A percentile compares a stretch with the other conserved stretches of the same genome.
Evolutionary conservation across 306 rosid genomes (phyloP).

Genomic region (Nissolia schottii): DNA sequence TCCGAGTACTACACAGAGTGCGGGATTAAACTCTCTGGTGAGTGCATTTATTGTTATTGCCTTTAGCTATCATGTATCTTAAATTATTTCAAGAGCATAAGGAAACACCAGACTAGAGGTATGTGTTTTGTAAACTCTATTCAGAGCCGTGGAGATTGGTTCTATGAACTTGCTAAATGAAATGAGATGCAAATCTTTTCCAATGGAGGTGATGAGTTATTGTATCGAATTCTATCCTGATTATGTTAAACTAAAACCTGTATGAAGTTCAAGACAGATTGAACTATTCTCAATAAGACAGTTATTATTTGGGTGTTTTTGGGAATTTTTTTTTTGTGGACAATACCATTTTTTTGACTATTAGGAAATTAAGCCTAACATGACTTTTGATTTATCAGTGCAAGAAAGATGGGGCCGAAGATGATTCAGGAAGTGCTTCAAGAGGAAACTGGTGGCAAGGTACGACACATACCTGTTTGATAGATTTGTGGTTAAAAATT

Average conservation of each 20-base stretch:
- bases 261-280: not conserved
- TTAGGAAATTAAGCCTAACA: not conserved
- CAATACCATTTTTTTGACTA: not conserved
- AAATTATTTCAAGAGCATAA: not conserved
- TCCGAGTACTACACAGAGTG: constrained; percentile 38
- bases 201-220: not conserved
- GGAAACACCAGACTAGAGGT: not conserved
- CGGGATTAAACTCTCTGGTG: constrained; percentile 41
- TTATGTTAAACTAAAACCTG: not conserved
- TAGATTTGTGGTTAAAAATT: not conserved
- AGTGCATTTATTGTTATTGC: not conserved
- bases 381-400: constrained; percentile 28
- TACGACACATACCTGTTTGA: constrained; percentile 5
- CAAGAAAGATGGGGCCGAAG: constrained; percentile 69
- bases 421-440: constrained; percentile 74
- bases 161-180: not conserved
- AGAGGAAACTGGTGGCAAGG: constrained; percentile 99
- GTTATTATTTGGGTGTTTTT: not conserved
- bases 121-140: not conserved
- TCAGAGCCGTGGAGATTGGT: not conserved
- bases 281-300: not conserved
- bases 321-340: not conserved
- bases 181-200: not conserved
- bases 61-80: not conserved
- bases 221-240: not conserved